A percentile compares a stretch with the other conserved stretches of the same genome.
These are phyloP conservation scores for Angomonas desouzai DNA, from an alignment of 208 protist genomes.

Conservation along the genomic window DNA sequence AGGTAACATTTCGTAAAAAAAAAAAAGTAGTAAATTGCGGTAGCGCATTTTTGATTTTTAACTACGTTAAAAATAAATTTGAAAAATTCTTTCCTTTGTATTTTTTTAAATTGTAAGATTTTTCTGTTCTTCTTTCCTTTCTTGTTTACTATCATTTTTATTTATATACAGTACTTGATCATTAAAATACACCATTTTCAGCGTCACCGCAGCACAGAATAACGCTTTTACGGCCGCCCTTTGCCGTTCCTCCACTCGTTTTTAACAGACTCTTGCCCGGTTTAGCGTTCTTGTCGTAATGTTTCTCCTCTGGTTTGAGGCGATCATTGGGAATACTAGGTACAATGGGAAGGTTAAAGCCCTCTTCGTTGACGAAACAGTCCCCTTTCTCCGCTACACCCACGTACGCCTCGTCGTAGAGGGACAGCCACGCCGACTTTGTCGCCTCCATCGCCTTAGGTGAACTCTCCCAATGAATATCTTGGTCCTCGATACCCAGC, in stretches of 20 bases:
- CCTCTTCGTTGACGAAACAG: not conserved
- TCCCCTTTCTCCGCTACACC: not conserved
- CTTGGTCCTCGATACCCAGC: constrained; percentile 70
- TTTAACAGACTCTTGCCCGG: constrained; percentile 1
- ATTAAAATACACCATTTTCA: constrained; percentile 59
- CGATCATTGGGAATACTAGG: not conserved
- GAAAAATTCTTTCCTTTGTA: too few species aligned
- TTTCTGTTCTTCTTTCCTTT: too few species aligned
- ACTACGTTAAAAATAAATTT: too few species aligned
- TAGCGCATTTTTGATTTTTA: too few species aligned
- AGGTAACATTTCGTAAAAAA: too few species aligned
- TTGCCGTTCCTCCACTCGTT: not conserved
- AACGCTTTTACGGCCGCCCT: constrained; percentile 18
- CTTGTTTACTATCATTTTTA: too few species aligned
- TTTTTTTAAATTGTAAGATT: too few species aligned
- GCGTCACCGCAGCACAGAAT: constrained; percentile 44
- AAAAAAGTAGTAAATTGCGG: too few species aligned
- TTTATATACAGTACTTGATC: not conserved
- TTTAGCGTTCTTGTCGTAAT: not conserved
- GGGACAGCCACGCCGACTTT: constrained; percentile 39
- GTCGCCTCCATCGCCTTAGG: constrained; percentile 40
- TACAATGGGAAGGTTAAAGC: constrained; percentile 5
- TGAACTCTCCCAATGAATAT: constrained; percentile 57
- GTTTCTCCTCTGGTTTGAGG: not conserved
- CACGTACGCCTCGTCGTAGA: constrained; percentile 80